Conservation (phyloP, 805 yeast genomes). For the Cyberlindnera amylophila region DNA sequence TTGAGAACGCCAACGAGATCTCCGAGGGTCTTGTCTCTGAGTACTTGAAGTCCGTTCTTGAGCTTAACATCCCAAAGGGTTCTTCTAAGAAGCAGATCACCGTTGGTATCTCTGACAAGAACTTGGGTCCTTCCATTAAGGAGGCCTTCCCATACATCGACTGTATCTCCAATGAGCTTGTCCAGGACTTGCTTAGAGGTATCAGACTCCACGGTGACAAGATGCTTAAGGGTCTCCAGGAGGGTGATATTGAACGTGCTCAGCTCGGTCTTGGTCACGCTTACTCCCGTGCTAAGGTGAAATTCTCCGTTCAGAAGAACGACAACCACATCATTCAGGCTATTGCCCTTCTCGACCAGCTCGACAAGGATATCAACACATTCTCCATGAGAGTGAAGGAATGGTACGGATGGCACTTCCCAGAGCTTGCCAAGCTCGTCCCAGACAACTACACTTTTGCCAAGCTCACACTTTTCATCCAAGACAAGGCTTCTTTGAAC, state of each 20-base stretch:
- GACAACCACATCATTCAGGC: conserved; percentile 99
- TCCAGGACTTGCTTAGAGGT: conserved; percentile 94
- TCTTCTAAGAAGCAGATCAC: conserved; percentile 57
- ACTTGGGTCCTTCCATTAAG: conserved; percentile 94
- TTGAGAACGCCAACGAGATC: conserved; percentile 96
- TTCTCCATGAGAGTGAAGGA: conserved; percentile 98
- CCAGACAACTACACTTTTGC: conserved; percentile 98
- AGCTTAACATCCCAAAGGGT: conserved; percentile 82
- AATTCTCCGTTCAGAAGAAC: conserved; percentile 97
- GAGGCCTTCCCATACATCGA: conserved; percentile 86
- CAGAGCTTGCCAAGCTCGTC: conserved; percentile 93
- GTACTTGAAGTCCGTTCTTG: conserved; percentile 82
- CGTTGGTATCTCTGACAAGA: conserved; percentile 90
- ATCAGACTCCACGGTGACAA: conserved; percentile 87
- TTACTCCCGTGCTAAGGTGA: conserved; percentile 97
- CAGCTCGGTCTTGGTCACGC: conserved; percentile 99
- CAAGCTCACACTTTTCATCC: conserved; percentile 72
- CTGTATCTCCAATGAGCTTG: conserved; percentile 85
- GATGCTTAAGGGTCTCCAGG: conserved; percentile 84
- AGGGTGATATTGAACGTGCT: conserved; percentile 95
- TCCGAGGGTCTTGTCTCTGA: conserved; percentile 96
- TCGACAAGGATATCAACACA: conserved; percentile 95
- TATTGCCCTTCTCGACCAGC: conserved; percentile 90
- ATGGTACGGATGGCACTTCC: conserved; percentile 99
- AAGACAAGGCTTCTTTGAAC: conserved; percentile 79